These are phyloP conservation scores for Aspergillus calidoustus DNA, from an alignment of 2,329 filamentous ascomycete genomes.

Conservation along the genomic window DNA sequence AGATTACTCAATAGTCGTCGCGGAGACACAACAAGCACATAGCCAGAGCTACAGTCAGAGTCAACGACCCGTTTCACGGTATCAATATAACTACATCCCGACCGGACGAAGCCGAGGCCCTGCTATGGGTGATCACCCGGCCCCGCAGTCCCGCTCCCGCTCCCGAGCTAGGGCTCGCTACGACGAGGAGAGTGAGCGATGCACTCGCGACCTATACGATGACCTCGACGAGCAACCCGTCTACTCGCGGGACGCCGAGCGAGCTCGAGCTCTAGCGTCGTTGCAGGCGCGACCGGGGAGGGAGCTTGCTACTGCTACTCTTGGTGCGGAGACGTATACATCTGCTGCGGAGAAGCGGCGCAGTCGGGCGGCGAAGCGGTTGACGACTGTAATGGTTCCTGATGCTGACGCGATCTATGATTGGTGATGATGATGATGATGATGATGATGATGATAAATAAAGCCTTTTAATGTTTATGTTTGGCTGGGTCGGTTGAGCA, in stretches of 20 bases:
- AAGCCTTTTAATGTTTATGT: not conserved
- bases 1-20: conserved; percentile 37
- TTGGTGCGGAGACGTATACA: conserved; percentile 8
- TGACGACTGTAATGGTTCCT: conserved; percentile 44
- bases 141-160: conserved; percentile 6
- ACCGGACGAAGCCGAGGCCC: conserved; percentile 23
- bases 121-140: not conserved
- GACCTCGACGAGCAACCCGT: not conserved
- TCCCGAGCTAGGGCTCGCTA: not conserved
- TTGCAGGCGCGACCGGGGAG: not conserved
- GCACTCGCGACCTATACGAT: conserved; percentile 1
- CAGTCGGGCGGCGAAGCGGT: conserved; percentile 27
- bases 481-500: not conserved
- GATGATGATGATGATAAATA: conserved; percentile 2
- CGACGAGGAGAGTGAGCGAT: not conserved
- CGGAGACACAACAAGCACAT: conserved; percentile 22
- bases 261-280: not conserved
- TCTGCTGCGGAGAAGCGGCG: conserved; percentile 28
- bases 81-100: conserved; percentile 40
- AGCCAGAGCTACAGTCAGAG: conserved; percentile 8
- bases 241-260: not conserved
- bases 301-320: not conserved
- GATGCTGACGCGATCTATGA: conserved; percentile 43
- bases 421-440: conserved; percentile 20
- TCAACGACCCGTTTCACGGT: conserved; percentile 25